Conservation (phyloP, 78 protist species). For the Bigelowiella natans region DNA sequence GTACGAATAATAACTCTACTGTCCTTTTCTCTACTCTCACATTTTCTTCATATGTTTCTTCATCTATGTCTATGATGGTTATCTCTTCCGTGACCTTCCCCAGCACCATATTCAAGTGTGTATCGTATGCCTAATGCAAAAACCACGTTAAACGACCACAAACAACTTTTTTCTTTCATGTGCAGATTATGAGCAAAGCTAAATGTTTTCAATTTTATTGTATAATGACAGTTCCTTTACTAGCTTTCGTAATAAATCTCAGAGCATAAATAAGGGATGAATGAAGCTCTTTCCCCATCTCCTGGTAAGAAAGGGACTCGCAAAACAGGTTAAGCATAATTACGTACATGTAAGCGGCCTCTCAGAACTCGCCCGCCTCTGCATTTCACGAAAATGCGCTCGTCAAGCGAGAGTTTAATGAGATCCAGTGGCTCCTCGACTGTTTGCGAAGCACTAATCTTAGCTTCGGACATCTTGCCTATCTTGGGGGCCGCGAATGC, state of each 20-base stretch:
- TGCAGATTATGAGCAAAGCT: no score
- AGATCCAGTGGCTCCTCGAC: slow-evolving; percentile 52
- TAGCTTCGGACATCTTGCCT: no score
- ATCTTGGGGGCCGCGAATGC: no score
- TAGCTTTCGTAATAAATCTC: no score
- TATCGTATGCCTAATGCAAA: slow-evolving; percentile 83
- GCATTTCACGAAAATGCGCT: slow-evolving; percentile 76
- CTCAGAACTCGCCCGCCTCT: slow-evolving; percentile 83
- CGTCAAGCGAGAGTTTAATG: slow-evolving; percentile 73
- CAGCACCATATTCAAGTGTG: slow-evolving; percentile 90
- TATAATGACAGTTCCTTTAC: no score
- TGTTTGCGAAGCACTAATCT: slow-evolving; percentile 7
- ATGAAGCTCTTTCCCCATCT: no score
- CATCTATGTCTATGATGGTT: slow-evolving; percentile 45
- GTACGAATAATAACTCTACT: slow-evolving; percentile 76
- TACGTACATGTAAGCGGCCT: slow-evolving; percentile 81
- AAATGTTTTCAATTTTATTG: no score
- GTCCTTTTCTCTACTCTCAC: slow-evolving; percentile 61
- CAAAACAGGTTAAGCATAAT: no score
- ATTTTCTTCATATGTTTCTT: slow-evolving; percentile 78
- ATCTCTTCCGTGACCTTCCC: slow-evolving; percentile 88
- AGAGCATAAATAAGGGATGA: no score
- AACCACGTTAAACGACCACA: background rate
- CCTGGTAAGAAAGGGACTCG: no score
- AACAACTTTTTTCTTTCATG: background rate